Percentiles rank a stretch among this genome's conserved stretches.
Conservation (phyloP, 129 eudicot genomes). For the Artemisia annua region DNA sequence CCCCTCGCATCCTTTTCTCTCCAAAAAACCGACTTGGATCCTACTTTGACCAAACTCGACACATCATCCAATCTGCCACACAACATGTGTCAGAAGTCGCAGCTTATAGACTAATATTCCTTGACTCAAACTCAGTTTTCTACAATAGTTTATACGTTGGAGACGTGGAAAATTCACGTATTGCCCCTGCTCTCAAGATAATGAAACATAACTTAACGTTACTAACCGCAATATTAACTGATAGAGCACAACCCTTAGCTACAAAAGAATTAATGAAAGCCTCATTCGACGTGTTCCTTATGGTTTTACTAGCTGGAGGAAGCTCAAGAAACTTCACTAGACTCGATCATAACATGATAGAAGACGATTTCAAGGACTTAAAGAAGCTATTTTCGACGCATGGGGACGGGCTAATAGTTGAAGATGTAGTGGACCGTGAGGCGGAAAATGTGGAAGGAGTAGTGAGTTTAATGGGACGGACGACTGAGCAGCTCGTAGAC, state of each 20-base stretch:
- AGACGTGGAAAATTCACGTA: slow-evolving; percentile 53
- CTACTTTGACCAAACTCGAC: slow-evolving; percentile 56
- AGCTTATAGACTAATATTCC: slow-evolving; percentile 78
- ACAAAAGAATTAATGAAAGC: slow-evolving; percentile 80
- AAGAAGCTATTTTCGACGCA: slow-evolving; percentile 49
- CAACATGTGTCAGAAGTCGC: slow-evolving; percentile 82
- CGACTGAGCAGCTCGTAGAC: slow-evolving; percentile 73
- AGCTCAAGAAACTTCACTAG: slow-evolving; percentile 46
- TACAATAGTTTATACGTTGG: slow-evolving; percentile 58
- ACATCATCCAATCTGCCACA: slow-evolving; percentile 43
- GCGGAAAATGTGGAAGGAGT: slow-evolving; percentile 73
- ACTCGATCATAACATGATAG: slow-evolving; percentile 62
- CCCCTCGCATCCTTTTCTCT: slow-evolving; percentile 40
- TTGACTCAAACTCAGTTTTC: slow-evolving; percentile 63
- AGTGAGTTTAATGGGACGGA: slow-evolving; percentile 64
- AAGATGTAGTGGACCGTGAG: slow-evolving; percentile 64
- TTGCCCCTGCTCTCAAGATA: slow-evolving; percentile 52
- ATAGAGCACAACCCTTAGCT: slow-evolving; percentile 61
- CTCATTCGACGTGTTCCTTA: slow-evolving; percentile 65
- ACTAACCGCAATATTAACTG: slow-evolving; percentile 57
- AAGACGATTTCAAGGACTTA: slow-evolving; percentile 61
- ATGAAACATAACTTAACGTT: slow-evolving; percentile 80
- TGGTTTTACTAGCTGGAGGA: slow-evolving; percentile 88
- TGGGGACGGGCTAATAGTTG: slow-evolving; percentile 56
- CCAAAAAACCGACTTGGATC: slow-evolving; percentile 21